phyloP scores from a whole-genome alignment of 2,329 filamentous ascomycete species.

The Fusarium cicatricum region DNA sequence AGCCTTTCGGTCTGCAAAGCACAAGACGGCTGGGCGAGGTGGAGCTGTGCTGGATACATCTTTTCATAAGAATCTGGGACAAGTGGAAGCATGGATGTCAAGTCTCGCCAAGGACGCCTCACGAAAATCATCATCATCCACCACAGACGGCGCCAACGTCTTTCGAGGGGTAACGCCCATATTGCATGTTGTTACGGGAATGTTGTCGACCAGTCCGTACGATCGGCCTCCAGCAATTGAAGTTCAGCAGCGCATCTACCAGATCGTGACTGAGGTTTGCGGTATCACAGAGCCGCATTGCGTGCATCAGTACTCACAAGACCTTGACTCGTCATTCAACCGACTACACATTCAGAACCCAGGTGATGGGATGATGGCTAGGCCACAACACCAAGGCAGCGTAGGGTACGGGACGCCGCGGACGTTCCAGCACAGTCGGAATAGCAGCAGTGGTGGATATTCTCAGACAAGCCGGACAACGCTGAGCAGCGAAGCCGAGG shows the following conservation, averaged over 20 bases:
- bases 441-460: constrained; percentile 47
- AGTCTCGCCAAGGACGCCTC: constrained; percentile 66
- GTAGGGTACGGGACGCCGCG: constrained; percentile 45
- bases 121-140: constrained; percentile 51
- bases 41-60: constrained; percentile 73
- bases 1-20: constrained; percentile 70
- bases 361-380: constrained; percentile 14
- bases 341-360: constrained; percentile 32
- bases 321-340: constrained; percentile 41
- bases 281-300: constrained; percentile 61
- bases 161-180: constrained; percentile 62
- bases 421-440: constrained; percentile 43
- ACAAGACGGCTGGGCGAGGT: constrained; percentile 65
- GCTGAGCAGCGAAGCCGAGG: constrained; percentile 43
- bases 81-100: constrained; percentile 74
- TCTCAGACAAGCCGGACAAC: constrained; percentile 48
- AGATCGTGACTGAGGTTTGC: constrained; percentile 59
- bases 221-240: constrained; percentile 62
- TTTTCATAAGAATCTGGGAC: constrained; percentile 75
- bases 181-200: constrained; percentile 61
- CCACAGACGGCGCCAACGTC: constrained; percentile 52
- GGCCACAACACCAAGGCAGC: constrained; percentile 29
- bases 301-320: constrained; percentile 57
- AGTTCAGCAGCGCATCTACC: constrained; percentile 61
- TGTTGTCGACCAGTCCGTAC: constrained; percentile 61